phyloP scores from a whole-genome alignment of 2,329 filamentous ascomycete species.

The Verticillium isaacii region DNA sequence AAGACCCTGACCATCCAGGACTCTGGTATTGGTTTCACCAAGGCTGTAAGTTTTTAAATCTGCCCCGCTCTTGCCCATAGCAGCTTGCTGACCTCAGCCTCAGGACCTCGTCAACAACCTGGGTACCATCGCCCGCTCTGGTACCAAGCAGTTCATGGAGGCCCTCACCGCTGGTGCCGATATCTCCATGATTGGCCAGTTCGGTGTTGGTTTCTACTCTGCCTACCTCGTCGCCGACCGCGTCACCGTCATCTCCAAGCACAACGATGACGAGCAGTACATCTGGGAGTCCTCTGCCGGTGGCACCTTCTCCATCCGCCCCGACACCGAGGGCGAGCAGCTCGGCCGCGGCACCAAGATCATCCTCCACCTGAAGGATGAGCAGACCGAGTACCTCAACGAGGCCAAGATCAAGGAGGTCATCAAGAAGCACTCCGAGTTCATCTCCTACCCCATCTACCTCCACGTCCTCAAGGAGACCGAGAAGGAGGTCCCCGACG shows the following conservation, averaged over 20 bases:
- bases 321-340: conserved; percentile 85
- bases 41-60: conserved; percentile 69
- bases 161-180: conserved; percentile 96
- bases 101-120: conserved; percentile 99
- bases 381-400: conserved; percentile 97
- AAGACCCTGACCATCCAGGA: conserved; percentile 98
- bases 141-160: conserved; percentile 99
- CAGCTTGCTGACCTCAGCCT: conserved; percentile 27
- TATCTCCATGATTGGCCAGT: conserved; percentile 99
- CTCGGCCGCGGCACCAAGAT: conserved; percentile 97
- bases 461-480: conserved; percentile 99
- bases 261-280: conserved; percentile 99
- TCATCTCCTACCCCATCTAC: conserved; percentile 99
- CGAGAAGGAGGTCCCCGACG: conserved; percentile 97
- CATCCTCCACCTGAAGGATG: conserved; percentile 98
- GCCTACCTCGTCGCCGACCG: conserved; percentile 98
- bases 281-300: conserved; percentile 97
- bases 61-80: background rate
- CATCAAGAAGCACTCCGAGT: conserved; percentile 99
- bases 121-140: conserved; percentile 97
- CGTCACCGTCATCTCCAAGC: conserved; percentile 93
- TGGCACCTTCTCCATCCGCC: conserved; percentile 90
- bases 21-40: conserved; percentile 99
- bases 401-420: conserved; percentile 99
- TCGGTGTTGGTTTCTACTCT: conserved; percentile 99